Percentiles rank a stretch among this genome's conserved stretches.
phyloP scores from a whole-genome alignment of 306 rosid genomes.

The Cucumis hystrix region DNA sequence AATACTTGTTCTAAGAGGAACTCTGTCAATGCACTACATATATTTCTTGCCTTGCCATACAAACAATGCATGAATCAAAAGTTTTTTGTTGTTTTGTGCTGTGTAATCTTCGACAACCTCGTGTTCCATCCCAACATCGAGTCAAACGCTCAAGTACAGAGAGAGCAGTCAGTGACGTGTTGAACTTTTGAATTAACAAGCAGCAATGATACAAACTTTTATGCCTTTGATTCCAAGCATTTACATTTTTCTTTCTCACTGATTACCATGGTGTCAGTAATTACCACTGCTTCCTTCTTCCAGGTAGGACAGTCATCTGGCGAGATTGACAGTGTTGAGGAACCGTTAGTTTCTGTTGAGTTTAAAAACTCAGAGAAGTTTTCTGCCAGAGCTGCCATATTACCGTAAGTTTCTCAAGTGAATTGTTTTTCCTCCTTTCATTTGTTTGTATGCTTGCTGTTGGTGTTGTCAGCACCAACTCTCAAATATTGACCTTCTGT shows the following conservation, averaged over 20 bases:
- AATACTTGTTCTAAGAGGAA: not conserved
- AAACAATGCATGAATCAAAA: not conserved
- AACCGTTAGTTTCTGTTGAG: constrained; percentile 42
- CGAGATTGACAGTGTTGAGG: constrained; percentile 33
- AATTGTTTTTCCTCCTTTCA: not conserved
- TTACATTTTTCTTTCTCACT: not conserved
- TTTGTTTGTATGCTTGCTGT: not conserved
- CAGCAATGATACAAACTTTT: not conserved
- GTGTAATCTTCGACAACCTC: not conserved
- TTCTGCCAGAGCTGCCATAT: constrained; percentile 48
- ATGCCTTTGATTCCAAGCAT: not conserved
- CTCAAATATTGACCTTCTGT: not conserved
- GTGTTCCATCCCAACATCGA: not conserved
- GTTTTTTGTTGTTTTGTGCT: not conserved
- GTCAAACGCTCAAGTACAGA: not conserved
- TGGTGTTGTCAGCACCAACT: not conserved
- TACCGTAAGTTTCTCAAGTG: constrained; percentile 52
- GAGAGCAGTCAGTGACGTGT: not conserved
- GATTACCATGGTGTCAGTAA: not conserved
- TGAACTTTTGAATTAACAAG: not conserved
- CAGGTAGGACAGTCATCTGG: constrained; percentile 35
- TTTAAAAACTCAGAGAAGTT: constrained; percentile 32
- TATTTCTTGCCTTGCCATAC: not conserved
- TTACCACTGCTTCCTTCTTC: constrained; percentile 13
- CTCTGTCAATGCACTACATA: not conserved